Conservation (phyloP, 345 rosid species). For the Salix suchowensis region DNA sequence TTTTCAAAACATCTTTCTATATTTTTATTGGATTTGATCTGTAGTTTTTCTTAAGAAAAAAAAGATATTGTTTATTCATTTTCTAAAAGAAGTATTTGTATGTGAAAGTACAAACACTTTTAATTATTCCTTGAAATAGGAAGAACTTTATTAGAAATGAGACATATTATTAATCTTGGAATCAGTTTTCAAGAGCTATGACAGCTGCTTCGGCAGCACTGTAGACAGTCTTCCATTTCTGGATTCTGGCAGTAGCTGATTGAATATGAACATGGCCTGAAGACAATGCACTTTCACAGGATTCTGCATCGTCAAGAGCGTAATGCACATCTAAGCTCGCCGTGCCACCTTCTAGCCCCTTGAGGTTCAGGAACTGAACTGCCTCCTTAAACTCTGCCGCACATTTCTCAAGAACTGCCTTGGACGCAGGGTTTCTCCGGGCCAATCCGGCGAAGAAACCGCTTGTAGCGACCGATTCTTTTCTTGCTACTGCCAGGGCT, state of each 20-base stretch:
- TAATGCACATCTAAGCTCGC: slow-evolving; percentile 25
- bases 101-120: too few relatives aligned
- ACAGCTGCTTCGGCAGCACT: slow-evolving; percentile 6
- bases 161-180: background rate
- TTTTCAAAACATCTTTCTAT: too few relatives aligned
- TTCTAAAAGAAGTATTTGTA: too few relatives aligned
- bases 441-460: background rate
- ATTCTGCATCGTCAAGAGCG: slow-evolving; percentile 7
- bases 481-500: background rate
- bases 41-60: too few relatives aligned
- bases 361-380: background rate
- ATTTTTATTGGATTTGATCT: too few relatives aligned
- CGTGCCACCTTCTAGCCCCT: slow-evolving; percentile 6
- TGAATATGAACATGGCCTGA: background rate
- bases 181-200: background rate
- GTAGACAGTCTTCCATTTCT: slow-evolving; percentile 9
- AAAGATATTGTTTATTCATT: too few relatives aligned
- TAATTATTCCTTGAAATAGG: background rate
- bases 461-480: background rate
- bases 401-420: background rate
- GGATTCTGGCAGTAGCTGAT: background rate
- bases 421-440: background rate
- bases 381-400: background rate
- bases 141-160: background rate
- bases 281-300: slow-evolving; percentile 9